Percentiles rank a stretch among this genome's conserved stretches.
These are phyloP conservation scores for Pulicaria dysenterica DNA, from an alignment of 129 eudicot species.

Conservation along the genomic window DNA sequence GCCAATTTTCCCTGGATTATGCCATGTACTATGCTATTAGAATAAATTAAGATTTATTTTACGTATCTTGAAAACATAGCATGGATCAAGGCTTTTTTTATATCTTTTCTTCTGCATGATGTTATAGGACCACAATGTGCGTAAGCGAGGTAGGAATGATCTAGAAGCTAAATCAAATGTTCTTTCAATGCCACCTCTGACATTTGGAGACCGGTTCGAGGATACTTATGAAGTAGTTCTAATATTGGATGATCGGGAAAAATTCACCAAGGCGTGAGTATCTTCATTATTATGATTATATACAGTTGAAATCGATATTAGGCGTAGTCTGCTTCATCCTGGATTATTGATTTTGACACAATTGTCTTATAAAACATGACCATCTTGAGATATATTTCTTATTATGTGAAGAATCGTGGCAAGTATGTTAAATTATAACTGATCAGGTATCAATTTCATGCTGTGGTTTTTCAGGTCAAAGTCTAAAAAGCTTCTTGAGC, in stretches of 20 bases:
- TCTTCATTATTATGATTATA: neutral
- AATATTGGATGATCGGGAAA: conserved; percentile 89
- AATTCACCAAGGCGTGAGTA: conserved; percentile 71
- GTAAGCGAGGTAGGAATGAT: conserved; percentile 40
- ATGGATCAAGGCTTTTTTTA: neutral
- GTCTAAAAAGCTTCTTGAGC: conserved; percentile 58
- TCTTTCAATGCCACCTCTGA: conserved; percentile 74
- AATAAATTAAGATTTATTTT: neutral
- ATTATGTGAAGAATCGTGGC: neutral
- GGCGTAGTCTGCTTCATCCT: neutral
- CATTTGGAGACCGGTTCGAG: conserved; percentile 65
- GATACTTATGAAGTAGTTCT: conserved; percentile 77
- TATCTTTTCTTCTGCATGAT: conserved; percentile 8
- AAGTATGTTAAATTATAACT: conserved; percentile 3
- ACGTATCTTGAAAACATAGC: neutral
- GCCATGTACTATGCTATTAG: neutral
- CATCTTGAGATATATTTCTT: conserved; percentile 1
- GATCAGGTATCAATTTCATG: neutral
- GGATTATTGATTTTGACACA: neutral
- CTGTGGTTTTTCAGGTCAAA: conserved; percentile 59
- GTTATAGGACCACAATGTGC: conserved; percentile 43
- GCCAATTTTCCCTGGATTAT: neutral
- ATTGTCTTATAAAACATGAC: conserved; percentile 5
- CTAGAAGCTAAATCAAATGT: conserved; percentile 43
- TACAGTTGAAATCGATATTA: neutral